These are phyloP conservation scores for Penicillium hordei DNA, from an alignment of 2,329 filamentous ascomycete genomes.

Conservation along the genomic window DNA sequence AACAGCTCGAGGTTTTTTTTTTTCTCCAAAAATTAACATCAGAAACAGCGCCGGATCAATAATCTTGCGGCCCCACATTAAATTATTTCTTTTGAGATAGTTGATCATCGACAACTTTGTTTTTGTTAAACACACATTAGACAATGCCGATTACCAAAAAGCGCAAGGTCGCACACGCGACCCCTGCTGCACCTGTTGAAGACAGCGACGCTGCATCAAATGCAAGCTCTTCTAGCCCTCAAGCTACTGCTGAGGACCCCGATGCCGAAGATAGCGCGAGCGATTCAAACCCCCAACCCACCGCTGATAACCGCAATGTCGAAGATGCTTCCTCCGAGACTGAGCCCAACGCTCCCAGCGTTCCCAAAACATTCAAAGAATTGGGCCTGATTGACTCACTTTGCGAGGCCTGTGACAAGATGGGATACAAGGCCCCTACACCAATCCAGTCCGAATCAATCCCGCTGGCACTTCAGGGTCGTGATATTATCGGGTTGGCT, in stretches of 20 bases:
- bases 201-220: slow-evolving; percentile 15
- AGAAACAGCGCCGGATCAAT: slow-evolving; percentile 38
- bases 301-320: slow-evolving; percentile 9
- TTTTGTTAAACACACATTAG: slow-evolving; percentile 15
- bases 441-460: slow-evolving; percentile 87
- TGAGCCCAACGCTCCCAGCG: background rate
- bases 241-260: slow-evolving; percentile 11
- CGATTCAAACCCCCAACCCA: background rate
- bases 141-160: slow-evolving; percentile 45
- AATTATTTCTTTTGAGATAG: slow-evolving; percentile 31
- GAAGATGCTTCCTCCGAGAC: slow-evolving; percentile 8
- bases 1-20: slow-evolving; percentile 32
- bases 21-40: slow-evolving; percentile 36
- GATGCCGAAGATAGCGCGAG: slow-evolving; percentile 9
- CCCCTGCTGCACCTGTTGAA: slow-evolving; percentile 16
- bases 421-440: slow-evolving; percentile 83
- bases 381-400: slow-evolving; percentile 78
- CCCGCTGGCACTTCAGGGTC: slow-evolving; percentile 72
- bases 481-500: slow-evolving; percentile 89
- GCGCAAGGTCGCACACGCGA: slow-evolving; percentile 36
- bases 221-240: slow-evolving; percentile 25
- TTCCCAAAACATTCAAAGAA: slow-evolving; percentile 53
- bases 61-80: slow-evolving; percentile 38
- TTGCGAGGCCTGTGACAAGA: slow-evolving; percentile 79
- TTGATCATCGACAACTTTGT: slow-evolving; percentile 1